phyloP scores from a whole-genome alignment of 2,329 filamentous ascomycete genomes.

The Tolypocladium sp. region DNA sequence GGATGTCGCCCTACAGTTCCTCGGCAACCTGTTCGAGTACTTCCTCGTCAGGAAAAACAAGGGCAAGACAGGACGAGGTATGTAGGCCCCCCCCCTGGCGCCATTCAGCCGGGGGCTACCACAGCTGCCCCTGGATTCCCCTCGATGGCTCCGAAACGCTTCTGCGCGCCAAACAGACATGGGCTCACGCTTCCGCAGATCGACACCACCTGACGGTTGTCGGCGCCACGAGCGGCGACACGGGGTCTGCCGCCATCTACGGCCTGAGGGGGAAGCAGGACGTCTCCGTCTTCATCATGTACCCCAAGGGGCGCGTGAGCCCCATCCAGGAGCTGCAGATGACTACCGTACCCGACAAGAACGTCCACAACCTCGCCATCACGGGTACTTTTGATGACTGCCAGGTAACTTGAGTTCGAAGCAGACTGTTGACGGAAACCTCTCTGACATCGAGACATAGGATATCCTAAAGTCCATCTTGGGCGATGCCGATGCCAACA shows the following conservation, averaged over 20 bases:
- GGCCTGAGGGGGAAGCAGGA: slow-evolving; percentile 93
- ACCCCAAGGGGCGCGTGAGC: slow-evolving; percentile 83
- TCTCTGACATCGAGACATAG: slow-evolving; percentile 46
- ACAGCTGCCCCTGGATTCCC: neutral
- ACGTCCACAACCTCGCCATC: slow-evolving; percentile 87
- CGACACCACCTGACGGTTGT: slow-evolving; percentile 79
- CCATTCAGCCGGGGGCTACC: neutral
- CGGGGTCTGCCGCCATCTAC: slow-evolving; percentile 92
- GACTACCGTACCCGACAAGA: slow-evolving; percentile 84
- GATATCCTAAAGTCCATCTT: slow-evolving; percentile 94
- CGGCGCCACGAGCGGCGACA: slow-evolving; percentile 80
- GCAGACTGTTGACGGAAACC: slow-evolving; percentile 62
- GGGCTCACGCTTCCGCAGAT: slow-evolving; percentile 30
- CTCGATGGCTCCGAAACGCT: neutral
- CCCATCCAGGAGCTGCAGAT: slow-evolving; percentile 95
- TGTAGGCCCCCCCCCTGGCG: slow-evolving; percentile 6
- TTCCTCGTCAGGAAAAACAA: slow-evolving; percentile 68
- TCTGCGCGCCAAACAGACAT: neutral
- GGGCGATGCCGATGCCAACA: slow-evolving; percentile 75
- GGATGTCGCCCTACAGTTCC: slow-evolving; percentile 88
- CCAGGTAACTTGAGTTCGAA: slow-evolving; percentile 65
- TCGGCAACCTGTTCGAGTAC: slow-evolving; percentile 94
- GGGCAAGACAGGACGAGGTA: slow-evolving; percentile 52
- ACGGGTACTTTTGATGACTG: slow-evolving; percentile 94
- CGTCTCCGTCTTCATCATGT: slow-evolving; percentile 90